phyloP scores from a whole-genome alignment of 257 asterid species.

The Petunia secreta region DNA sequence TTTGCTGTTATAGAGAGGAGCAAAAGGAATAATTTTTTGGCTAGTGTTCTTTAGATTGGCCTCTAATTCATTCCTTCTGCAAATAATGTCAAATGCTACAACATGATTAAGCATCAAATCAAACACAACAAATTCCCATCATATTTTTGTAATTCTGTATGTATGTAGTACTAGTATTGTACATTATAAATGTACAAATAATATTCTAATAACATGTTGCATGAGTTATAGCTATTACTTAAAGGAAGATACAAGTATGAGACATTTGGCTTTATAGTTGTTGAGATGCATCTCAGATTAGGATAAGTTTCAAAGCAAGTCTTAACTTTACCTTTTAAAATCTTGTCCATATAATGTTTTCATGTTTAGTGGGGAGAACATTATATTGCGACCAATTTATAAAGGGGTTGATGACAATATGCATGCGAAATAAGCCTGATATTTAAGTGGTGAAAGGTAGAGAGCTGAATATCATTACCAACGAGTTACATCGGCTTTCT shows the following conservation, averaged over 20 bases:
- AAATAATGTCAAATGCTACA: neutral
- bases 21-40: slow-evolving; percentile 8
- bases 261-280: no score
- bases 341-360: neutral
- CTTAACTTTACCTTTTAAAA: neutral
- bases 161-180: neutral
- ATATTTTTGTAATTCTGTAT: neutral
- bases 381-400: neutral
- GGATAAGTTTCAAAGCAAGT: neutral
- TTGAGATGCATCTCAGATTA: no score
- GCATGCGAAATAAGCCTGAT: neutral
- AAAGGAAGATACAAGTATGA: neutral
- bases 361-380: neutral
- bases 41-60: slow-evolving; percentile 18
- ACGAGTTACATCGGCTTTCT: neutral
- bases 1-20: slow-evolving; percentile 22
- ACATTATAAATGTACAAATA: neutral
- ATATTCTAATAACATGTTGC: neutral
- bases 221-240: neutral
- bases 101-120: slow-evolving; percentile 26
- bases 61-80: neutral
- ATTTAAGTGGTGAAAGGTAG: no score
- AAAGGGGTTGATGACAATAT: neutral
- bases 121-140: neutral
- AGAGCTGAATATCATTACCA: neutral